These are phyloP conservation scores for Myriosclerotinia scirpicola DNA, from an alignment of 2,329 filamentous ascomycete genomes.

Conservation along the genomic window DNA sequence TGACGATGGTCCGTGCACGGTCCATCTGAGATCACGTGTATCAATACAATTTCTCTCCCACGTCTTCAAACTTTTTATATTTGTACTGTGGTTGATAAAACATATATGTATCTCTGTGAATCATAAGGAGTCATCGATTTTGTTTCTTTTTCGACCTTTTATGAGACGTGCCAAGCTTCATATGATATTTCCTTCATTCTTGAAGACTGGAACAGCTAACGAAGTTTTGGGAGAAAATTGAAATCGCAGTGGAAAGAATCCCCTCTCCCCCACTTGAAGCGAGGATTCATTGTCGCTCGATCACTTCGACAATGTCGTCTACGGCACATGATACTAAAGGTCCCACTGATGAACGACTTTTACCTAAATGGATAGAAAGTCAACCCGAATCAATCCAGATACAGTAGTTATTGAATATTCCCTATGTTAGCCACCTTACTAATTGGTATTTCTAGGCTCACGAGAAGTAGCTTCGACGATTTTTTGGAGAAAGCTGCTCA, in stretches of 20 bases:
- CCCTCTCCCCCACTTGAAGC: conserved; percentile 8
- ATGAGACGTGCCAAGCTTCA: not conserved
- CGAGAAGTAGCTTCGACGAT: conserved; percentile 29
- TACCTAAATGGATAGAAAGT: conserved; percentile 47
- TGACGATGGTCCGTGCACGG: conserved; percentile 19
- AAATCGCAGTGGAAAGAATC: not conserved
- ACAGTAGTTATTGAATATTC: conserved; percentile 41
- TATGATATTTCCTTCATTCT: not conserved
- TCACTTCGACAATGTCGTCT: conserved; percentile 7
- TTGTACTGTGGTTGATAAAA: not conserved
- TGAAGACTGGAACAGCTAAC: not conserved
- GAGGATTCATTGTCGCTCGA: conserved; percentile 2
- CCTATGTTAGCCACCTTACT: not conserved
- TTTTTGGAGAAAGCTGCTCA: conserved; percentile 42
- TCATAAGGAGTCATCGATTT: not conserved
- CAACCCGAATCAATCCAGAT: conserved; percentile 42
- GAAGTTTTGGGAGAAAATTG: not conserved
- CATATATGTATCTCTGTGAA: not conserved
- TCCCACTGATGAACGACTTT: conserved; percentile 33
- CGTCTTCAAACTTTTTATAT: conserved; percentile 17
- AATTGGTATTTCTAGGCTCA: conserved; percentile 27
- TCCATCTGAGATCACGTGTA: conserved; percentile 11
- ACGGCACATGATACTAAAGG: not conserved
- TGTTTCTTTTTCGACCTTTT: not conserved
- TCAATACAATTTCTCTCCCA: conserved; percentile 5